Conservation (phyloP, 2,329 filamentous ascomycete species). For the Diaporthe vexans region DNA sequence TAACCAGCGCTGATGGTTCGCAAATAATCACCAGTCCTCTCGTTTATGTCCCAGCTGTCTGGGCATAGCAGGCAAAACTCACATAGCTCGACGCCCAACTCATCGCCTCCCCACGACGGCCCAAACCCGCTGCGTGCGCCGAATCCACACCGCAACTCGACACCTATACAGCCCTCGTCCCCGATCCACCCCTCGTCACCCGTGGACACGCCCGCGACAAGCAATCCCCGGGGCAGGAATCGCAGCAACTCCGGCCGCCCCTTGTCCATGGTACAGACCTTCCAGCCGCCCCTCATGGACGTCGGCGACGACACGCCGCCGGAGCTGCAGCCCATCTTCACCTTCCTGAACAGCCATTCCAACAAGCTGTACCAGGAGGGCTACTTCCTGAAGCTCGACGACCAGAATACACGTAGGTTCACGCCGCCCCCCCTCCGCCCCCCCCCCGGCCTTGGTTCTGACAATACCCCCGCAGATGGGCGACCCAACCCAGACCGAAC, state of each 20-base stretch:
- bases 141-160: slow-evolving; percentile 44
- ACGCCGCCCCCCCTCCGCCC: slow-evolving; percentile 30
- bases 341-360: slow-evolving; percentile 91
- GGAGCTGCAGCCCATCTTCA: slow-evolving; percentile 94
- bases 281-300: slow-evolving; percentile 89
- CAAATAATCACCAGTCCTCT: slow-evolving; percentile 73
- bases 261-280: slow-evolving; percentile 87
- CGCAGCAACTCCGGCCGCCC: slow-evolving; percentile 74
- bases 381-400: slow-evolving; percentile 96
- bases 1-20: slow-evolving; percentile 40
- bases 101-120: slow-evolving; percentile 58
- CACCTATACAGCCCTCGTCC: slow-evolving; percentile 48
- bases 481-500: slow-evolving; percentile 86
- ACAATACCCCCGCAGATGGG: slow-evolving; percentile 73
- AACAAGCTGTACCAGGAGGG: slow-evolving; percentile 99
- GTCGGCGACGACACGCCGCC: slow-evolving; percentile 87
- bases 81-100: slow-evolving; percentile 58
- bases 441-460: slow-evolving; percentile 44
- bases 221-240: slow-evolving; percentile 57
- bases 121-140: slow-evolving; percentile 39
- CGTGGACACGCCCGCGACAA: slow-evolving; percentile 58
- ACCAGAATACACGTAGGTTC: slow-evolving; percentile 88
- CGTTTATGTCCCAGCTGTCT: slow-evolving; percentile 88
- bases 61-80: slow-evolving; percentile 56
- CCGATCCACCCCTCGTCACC: slow-evolving; percentile 55